Conservation (phyloP, 441 rosid genomes). For the Iberis amara region DNA sequence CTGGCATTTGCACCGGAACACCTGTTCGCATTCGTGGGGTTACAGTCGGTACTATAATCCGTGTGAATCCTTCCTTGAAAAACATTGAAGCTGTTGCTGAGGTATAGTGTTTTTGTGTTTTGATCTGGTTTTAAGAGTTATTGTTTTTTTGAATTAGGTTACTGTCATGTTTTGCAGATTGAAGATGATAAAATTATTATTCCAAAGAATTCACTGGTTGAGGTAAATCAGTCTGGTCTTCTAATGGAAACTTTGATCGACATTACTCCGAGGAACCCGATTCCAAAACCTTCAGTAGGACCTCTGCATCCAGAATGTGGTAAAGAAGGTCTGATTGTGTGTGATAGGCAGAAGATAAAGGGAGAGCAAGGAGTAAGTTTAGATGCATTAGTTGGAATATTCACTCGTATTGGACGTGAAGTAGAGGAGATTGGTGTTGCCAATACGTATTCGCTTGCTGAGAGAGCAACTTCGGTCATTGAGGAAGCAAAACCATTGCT, state of each 20-base stretch:
- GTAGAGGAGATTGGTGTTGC: conserved; percentile 69
- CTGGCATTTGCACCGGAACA: conserved; percentile 84
- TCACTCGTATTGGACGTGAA: conserved; percentile 76
- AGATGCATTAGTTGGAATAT: conserved; percentile 77
- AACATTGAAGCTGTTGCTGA: conserved; percentile 85
- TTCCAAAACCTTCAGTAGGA: conserved; percentile 65
- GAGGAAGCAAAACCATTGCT: conserved; percentile 83
- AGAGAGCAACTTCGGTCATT: conserved; percentile 63
- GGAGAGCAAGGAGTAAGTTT: conserved; percentile 82
- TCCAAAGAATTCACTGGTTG: conserved; percentile 70
- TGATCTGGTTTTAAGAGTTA: conserved; percentile 1
- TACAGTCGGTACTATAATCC: conserved; percentile 78
- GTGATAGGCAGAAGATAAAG: conserved; percentile 70
- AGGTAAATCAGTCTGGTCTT: conserved; percentile 93
- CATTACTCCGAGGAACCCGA: conserved; percentile 71
- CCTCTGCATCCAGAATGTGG: conserved; percentile 64
- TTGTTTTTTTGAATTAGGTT: neutral
- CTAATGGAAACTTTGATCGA: conserved; percentile 87
- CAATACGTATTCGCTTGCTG: conserved; percentile 54
- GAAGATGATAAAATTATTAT: conserved; percentile 85
- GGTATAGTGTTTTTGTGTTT: conserved; percentile 33
- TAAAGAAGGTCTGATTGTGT: conserved; percentile 73
- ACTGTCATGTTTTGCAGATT: conserved; percentile 36
- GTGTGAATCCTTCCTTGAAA: conserved; percentile 78
- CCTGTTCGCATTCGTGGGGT: conserved; percentile 95